These are phyloP conservation scores for Tuber melanosporum DNA, from an alignment of 495 filamentous ascomycete species.

Conservation along the genomic window DNA sequence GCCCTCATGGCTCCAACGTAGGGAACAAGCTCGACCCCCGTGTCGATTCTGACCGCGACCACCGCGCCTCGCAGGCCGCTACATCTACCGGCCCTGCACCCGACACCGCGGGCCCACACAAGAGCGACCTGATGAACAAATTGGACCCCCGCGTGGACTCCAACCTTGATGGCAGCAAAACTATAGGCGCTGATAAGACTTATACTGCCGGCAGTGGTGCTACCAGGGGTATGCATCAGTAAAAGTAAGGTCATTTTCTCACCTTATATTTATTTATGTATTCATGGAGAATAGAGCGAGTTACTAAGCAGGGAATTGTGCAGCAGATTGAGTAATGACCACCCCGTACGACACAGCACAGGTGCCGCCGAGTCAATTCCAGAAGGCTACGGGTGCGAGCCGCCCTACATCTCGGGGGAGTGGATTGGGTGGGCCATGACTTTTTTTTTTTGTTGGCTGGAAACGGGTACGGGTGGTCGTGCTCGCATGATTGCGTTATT, in stretches of 20 bases:
- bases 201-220: neutral
- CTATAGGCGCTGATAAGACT: constrained; percentile 34
- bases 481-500: neutral
- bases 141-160: constrained; percentile 47
- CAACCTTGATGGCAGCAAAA: constrained; percentile 46
- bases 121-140: constrained; percentile 50
- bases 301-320: neutral
- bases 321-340: constrained; percentile 5
- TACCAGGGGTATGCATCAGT: neutral
- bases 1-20: constrained; percentile 43
- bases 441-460: neutral
- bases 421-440: neutral
- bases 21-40: constrained; percentile 52
- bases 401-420: neutral
- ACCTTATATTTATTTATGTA: no score
- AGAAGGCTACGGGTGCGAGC: constrained; percentile 1
- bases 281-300: no score
- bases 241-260: neutral
- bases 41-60: constrained; percentile 31
- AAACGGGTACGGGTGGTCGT: neutral
- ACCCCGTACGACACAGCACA: constrained; percentile 24
- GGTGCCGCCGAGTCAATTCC: constrained; percentile 28
- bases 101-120: constrained; percentile 46
- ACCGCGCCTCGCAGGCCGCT: constrained; percentile 34
- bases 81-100: constrained; percentile 33